Evolutionary conservation across 164 flowering plant genomes (phyloP), one percentile per base, ranked within the genome.

Genomic region (Hamamelis virginiana): DNA sequence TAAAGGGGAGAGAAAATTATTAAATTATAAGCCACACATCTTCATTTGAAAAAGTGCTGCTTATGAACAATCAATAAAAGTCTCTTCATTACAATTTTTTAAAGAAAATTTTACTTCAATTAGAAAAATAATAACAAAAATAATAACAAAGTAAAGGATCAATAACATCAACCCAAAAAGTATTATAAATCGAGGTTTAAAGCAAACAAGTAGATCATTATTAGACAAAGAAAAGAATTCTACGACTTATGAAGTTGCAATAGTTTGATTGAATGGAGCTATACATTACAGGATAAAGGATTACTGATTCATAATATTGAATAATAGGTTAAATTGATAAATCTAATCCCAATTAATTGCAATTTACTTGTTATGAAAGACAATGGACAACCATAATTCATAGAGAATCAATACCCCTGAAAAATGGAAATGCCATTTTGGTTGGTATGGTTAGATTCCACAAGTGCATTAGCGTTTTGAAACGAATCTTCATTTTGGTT

Each of bases 391-490:
- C 2, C 16, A 25, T 51, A 57, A 61, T 45, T 63, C 10, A 44
- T 9, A 52, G 18, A 25, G 44, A 64, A 73, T 11, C 52, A 59
- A 55, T 87, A 94, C 98, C 98, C 82, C 76, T 89, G 89, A 64
- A 95, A 89, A 21, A 91, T 68, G 61, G 92, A 82, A 75, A 81
- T 33, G 23, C 97, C 91, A 75, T 75, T 82, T 67, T 62, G 80
- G 22, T 56, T 77, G 46, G 76, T 75, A 27, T 33, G 67, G 72
- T 71, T 56, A 60, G 89, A 70, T 66, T 43, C 79, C 27, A 72
- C 80, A 46, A 76, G 44, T 66, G 62, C 81, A 70, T 71, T 68
- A 64, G 78, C 46, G 71, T 45, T 59, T 75, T 72, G 73, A 65
- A 90, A 78, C 28, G 86, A n/a, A n/a, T n/a, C n/a, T n/a, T n/a